These are phyloP conservation scores for Podospora bellae-mahoneyi DNA, from an alignment of 495 filamentous ascomycete species.

Conservation along the genomic window DNA sequence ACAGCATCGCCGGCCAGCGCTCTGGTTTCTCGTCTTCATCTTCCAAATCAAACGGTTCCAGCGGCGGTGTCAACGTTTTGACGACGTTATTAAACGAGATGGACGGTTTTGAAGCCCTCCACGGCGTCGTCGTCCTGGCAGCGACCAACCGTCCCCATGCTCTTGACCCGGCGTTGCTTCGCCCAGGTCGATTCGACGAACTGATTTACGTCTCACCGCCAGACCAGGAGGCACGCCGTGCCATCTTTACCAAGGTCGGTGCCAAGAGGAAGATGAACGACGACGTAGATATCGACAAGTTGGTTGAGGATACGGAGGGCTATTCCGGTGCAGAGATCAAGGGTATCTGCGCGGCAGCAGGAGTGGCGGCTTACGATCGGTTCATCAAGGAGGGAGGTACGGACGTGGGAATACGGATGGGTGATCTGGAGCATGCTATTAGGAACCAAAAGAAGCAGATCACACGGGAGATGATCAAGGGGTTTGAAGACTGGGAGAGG, in stretches of 20 bases:
- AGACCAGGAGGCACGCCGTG: constrained; percentile 66
- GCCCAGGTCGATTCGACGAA: constrained; percentile 83
- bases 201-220: constrained; percentile 90
- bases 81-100: constrained; percentile 93
- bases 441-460: constrained; percentile 63
- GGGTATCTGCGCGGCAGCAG: constrained; percentile 60
- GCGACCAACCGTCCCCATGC: constrained; percentile 90
- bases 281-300: constrained; percentile 60
- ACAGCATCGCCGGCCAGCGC: constrained; percentile 79
- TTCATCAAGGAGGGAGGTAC: constrained; percentile 23
- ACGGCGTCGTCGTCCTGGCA: constrained; percentile 84
- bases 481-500: constrained; percentile 65
- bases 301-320: constrained; percentile 72
- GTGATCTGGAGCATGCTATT: constrained; percentile 64
- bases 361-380: constrained; percentile 44
- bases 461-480: constrained; percentile 58
- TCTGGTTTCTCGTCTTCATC: constrained; percentile 36
- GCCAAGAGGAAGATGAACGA: constrained; percentile 54
- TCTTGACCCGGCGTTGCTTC: constrained; percentile 81
- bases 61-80: constrained; percentile 70
- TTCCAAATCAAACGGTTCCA: constrained; percentile 31
- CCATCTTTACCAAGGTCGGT: constrained; percentile 67
- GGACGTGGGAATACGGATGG: constrained; percentile 52
- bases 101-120: constrained; percentile 86
- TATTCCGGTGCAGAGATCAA: constrained; percentile 89